Percentiles rank a stretch among this genome's conserved stretches.
Evolutionary conservation across 2,329 filamentous ascomycete species (phyloP).

Genomic region (Proliferodiscus dingleyae): DNA sequence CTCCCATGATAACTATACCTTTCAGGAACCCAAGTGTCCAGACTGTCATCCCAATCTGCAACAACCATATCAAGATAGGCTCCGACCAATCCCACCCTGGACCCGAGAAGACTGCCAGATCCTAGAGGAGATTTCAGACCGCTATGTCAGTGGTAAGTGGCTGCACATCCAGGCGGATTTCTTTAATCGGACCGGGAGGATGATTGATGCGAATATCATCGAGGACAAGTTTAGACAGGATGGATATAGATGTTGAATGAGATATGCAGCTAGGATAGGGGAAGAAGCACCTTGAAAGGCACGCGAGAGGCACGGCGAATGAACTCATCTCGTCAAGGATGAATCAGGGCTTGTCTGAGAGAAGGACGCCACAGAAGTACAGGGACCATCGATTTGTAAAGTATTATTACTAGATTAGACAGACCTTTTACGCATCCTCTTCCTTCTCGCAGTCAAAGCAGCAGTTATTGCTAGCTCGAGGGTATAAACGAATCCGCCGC

Average conservation of each 20-base stretch:
- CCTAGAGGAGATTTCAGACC: conserved; percentile 24
- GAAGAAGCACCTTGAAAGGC: too few species aligned
- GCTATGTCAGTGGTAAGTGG: conserved; percentile 28
- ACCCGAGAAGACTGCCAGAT: conserved; percentile 25
- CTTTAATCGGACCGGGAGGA: conserved; percentile 30
- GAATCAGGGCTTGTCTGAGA: too few species aligned
- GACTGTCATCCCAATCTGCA: not conserved
- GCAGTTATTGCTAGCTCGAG: not conserved
- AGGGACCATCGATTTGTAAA: too few species aligned
- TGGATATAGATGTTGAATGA: conserved; percentile 14
- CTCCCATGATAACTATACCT: not conserved
- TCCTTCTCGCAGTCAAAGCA: not conserved
- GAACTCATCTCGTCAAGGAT: too few species aligned
- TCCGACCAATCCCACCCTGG: conserved; percentile 15
- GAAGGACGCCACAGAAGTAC: too few species aligned
- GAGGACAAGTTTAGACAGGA: conserved; percentile 29
- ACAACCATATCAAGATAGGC: not conserved
- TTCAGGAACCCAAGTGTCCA: not conserved
- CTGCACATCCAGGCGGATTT: conserved; percentile 29
- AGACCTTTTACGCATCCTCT: too few species aligned
- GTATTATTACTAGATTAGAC: too few species aligned
- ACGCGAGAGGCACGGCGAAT: too few species aligned
- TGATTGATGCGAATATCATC: conserved; percentile 27
- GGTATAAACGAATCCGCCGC: conserved; percentile 4
- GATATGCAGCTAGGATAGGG: too few species aligned